These are phyloP conservation scores for Leccinum sublutescens DNA, from an alignment of 768 basidiomycete genomes.

Conservation along the genomic window DNA sequence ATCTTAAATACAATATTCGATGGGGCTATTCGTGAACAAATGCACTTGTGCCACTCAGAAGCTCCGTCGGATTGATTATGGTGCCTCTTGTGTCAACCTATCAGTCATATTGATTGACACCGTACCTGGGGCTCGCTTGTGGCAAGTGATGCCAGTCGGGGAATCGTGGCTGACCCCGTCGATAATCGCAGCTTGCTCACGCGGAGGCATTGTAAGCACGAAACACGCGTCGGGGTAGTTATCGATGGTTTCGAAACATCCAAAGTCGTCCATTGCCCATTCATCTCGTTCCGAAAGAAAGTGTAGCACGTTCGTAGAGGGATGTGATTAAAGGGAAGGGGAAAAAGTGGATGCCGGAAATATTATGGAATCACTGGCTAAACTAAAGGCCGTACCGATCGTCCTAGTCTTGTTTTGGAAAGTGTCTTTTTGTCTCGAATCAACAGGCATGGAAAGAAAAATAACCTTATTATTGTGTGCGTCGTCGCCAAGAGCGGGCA, in stretches of 20 bases:
- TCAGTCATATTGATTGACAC: neutral
- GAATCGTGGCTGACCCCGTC: neutral
- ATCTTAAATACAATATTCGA: conserved; percentile 17
- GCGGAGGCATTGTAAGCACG: neutral
- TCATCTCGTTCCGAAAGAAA: neutral
- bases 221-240: neutral
- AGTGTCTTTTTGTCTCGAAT: neutral
- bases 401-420: neutral
- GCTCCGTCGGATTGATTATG: neutral
- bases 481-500: conserved; percentile 5
- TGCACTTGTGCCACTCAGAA: neutral
- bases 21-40: conserved; percentile 15
- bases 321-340: neutral
- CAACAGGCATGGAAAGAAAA: neutral
- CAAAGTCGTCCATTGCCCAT: neutral
- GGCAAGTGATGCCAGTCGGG: neutral
- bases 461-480: neutral
- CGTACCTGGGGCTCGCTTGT: neutral
- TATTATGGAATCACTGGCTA: neutral
- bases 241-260: conserved; percentile 3
- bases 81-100: neutral
- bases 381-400: neutral
- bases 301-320: neutral
- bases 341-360: neutral
- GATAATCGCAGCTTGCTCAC: neutral